Evolutionary conservation across 352 stramenopile species (phyloP).

Genomic region (Phytophthora ohioensis): DNA sequence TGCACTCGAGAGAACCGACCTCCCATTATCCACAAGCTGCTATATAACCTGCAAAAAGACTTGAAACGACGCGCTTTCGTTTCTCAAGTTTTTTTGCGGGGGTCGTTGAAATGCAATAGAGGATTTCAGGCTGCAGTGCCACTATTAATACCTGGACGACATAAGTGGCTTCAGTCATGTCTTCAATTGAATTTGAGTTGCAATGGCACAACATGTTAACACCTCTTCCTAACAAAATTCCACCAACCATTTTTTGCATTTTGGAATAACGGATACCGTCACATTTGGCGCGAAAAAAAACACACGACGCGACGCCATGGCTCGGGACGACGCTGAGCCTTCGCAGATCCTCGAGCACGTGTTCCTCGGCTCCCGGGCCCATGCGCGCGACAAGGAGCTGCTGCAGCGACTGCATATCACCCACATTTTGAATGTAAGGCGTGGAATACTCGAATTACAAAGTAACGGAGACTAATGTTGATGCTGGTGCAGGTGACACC

Average conservation of each 20-base stretch:
- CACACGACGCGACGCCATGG: neutral
- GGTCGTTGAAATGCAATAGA: no score
- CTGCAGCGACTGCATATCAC: constrained; percentile 74
- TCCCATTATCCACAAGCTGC: constrained; percentile 45
- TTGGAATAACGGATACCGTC: neutral
- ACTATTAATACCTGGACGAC: no score
- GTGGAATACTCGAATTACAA: neutral
- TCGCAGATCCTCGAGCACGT: constrained; percentile 75
- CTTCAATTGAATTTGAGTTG: no score
- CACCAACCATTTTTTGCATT: neutral
- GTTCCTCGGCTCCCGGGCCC: constrained; percentile 70
- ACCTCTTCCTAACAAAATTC: neutral
- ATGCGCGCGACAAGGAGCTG: constrained; percentile 74
- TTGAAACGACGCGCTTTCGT: no score
- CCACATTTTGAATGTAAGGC: constrained; percentile 83
- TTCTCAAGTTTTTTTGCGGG: no score
- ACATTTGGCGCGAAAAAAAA: neutral
- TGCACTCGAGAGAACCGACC: constrained; percentile 80
- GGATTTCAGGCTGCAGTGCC: no score
- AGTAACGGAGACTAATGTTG: neutral
- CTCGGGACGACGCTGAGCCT: constrained; percentile 46
- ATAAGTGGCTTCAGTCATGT: no score
- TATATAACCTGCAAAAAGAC: no score
- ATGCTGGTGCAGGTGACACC: constrained; percentile 70
- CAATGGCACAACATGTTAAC: no score